Evolutionary conservation across 805 yeast genomes (phyloP).

Genomic region (Candida ficus): DNA sequence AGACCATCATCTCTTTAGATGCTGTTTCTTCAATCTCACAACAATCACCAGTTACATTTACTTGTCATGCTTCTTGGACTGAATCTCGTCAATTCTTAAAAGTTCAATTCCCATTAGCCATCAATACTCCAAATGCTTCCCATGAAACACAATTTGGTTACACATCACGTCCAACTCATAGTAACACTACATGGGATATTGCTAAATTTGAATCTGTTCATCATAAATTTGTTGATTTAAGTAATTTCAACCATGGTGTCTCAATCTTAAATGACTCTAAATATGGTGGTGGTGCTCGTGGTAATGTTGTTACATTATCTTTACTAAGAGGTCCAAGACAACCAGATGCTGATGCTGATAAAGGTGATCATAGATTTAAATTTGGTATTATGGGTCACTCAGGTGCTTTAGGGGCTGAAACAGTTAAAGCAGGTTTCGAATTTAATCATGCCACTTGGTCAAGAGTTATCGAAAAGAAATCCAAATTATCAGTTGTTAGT

Average conservation of each 20-base stretch:
- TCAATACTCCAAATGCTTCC: conserved; percentile 69
- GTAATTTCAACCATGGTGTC: conserved; percentile 85
- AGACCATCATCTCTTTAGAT: conserved; percentile 64
- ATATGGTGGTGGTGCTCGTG: conserved; percentile 91
- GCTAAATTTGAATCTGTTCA: conserved; percentile 96
- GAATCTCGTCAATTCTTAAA: conserved; percentile 84
- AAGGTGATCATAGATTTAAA: conserved; percentile 78
- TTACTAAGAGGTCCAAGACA: conserved; percentile 87
- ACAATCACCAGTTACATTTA: conserved; percentile 42
- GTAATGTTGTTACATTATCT: conserved; percentile 85
- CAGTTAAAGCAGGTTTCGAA: conserved; percentile 72
- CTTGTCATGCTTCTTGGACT: conserved; percentile 74
- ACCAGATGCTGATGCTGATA: conserved; percentile 93
- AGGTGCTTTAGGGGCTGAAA: conserved; percentile 57
- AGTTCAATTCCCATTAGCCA: conserved; percentile 90
- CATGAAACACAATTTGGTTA: conserved; percentile 95
- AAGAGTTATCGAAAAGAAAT: not conserved
- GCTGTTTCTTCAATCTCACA: conserved; percentile 38
- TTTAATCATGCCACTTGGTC: conserved; percentile 50
- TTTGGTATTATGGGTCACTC: conserved; percentile 45
- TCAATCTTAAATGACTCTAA: conserved; percentile 78
- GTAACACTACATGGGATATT: conserved; percentile 91
- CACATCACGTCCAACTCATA: conserved; percentile 90
- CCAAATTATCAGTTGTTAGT: not conserved
- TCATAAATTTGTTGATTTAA: conserved; percentile 89